Evolutionary conservation across 2,329 filamentous ascomycete genomes (phyloP), one percentile per base, ranked within the genome.

Genomic region (Aspergillus sp.): DNA sequence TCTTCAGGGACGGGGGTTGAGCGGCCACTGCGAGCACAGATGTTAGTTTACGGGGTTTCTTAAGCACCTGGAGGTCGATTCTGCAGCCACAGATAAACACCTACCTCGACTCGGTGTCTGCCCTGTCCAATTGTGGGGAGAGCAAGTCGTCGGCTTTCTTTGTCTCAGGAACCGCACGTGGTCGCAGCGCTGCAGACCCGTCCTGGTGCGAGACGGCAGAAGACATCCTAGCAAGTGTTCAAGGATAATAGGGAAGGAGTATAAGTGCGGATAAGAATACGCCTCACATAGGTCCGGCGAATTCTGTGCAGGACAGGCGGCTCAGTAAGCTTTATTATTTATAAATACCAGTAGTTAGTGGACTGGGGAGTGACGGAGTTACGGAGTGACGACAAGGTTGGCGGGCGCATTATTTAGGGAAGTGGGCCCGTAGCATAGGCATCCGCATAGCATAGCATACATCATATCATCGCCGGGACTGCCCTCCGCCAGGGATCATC

Each of bases 1-100:
- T 98, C 93, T 67, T 88, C 83, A 54, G 93, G 87, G 48, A 96
- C 77, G 44, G 93, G 92, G 4, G 93, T 96, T 13, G 91, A 92
- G 58, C 85, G 85, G 59, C 91, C 91, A 76, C 91, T 96, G 37
- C 11, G 5, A 51, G 13, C 39, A n/a, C n/a, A 34, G 39, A 19
- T 13, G 17, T 57, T 44, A 44, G 41, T 54, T 27, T 19, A 30
- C 9, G 27, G 27, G 27, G 27, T 30, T 30, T 9, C 27, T 30
- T 9, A 47, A 39, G n/a, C 11, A 6, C 46, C 17, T 19, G 30
- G 20, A 20, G 7, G 17, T 39, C 20, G 5, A 48, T 6, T 2
- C 5, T n/a, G 19, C 12, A 9, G 11, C 15, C 39, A 20, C 22
- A 22, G n/a, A 20, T 11, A n/a, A 17, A 34, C 27, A 42, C 59